phyloP scores from a whole-genome alignment of 495 filamentous ascomycete genomes.

The Friedmanniomyces simplex region DNA sequence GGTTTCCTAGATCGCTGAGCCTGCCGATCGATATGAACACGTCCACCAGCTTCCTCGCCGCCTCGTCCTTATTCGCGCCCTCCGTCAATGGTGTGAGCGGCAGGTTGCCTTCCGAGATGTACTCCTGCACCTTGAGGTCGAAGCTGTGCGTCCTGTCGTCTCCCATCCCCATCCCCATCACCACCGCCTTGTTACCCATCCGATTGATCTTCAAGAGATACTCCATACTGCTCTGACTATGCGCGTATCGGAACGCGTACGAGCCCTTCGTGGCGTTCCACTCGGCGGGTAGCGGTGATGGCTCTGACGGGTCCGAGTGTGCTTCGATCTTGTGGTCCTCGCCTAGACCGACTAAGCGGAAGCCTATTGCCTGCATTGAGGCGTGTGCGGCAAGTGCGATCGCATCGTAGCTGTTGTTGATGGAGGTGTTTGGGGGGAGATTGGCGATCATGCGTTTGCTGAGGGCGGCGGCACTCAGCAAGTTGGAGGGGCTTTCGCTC shows the following conservation, averaged over 20 bases:
- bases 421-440: conserved; percentile 41
- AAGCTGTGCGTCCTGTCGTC: conserved; percentile 72
- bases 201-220: conserved; percentile 75
- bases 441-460: conserved; percentile 44
- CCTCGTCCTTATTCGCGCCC: conserved; percentile 20
- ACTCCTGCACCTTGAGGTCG: conserved; percentile 67
- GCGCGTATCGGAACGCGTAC: conserved; percentile 78
- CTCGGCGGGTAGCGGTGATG: conserved; percentile 52
- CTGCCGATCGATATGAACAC: conserved; percentile 64
- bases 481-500: conserved; percentile 17
- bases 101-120: conserved; percentile 53
- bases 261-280: conserved; percentile 63
- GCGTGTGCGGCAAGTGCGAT: conserved; percentile 78
- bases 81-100: conserved; percentile 35
- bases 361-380: conserved; percentile 68
- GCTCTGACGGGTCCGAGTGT: conserved; percentile 35
- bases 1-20: conserved; percentile 53
- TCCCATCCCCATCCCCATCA: conserved; percentile 65
- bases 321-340: conserved; percentile 62
- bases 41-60: conserved; percentile 42
- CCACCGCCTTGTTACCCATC: conserved; percentile 70
- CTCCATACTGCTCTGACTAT: conserved; percentile 76
- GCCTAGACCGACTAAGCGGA: conserved; percentile 69
- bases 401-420: conserved; percentile 74
- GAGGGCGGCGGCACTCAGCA: conserved; percentile 30